A percentile compares a stretch with the other conserved stretches of the same genome.
phyloP scores from a whole-genome alignment of 208 protist genomes.

The Acanthamoeba culbertsoni region DNA sequence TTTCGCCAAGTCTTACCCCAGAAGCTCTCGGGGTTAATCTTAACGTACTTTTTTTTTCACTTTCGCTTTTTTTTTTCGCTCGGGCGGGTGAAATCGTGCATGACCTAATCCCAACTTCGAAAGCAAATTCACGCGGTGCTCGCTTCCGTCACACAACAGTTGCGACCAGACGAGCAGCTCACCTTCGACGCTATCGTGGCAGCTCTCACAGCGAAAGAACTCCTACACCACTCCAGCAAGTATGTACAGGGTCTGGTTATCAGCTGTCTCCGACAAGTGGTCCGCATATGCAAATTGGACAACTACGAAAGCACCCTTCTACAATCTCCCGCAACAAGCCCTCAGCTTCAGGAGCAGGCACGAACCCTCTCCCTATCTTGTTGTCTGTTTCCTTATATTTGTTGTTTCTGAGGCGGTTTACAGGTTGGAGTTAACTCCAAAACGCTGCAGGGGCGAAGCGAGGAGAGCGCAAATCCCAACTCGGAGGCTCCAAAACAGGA shows the following conservation, averaged over 20 bases:
- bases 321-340: neutral
- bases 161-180: conserved; percentile 12
- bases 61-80: neutral
- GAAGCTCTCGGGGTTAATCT: neutral
- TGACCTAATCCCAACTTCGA: neutral
- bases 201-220: neutral
- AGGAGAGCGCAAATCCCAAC: no score
- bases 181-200: conserved; percentile 8
- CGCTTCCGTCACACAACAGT: neutral
- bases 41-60: neutral
- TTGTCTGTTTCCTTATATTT: neutral
- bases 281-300: neutral
- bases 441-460: no score
- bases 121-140: neutral
- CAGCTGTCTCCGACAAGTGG: neutral
- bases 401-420: neutral
- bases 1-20: neutral
- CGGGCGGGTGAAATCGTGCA: neutral
- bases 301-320: neutral
- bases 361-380: neutral
- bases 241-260: neutral
- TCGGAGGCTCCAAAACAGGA: no score
- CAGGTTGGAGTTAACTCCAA: no score
- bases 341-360: no score
- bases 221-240: neutral